Percentiles rank a stretch among this genome's conserved stretches.
Conservation (phyloP, 345 rosid genomes). For the Anacardium occidentale region DNA sequence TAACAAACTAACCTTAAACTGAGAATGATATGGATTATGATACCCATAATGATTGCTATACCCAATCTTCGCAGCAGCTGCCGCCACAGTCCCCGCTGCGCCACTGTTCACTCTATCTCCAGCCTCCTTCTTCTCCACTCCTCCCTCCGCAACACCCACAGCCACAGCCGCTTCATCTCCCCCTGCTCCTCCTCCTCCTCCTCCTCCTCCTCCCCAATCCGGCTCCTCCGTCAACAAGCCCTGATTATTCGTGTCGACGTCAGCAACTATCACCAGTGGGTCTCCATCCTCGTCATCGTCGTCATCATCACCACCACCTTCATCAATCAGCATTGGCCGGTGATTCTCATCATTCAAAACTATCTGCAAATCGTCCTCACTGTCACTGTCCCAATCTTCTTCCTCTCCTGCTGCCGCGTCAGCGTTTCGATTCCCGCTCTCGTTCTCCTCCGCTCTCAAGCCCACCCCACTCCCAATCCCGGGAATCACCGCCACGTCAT, state of each 20-base stretch:
- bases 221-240: conserved; percentile 50
- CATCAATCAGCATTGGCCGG: conserved; percentile 42
- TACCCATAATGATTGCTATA: conserved; percentile 73
- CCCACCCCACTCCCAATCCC: conserved; percentile 39
- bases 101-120: conserved; percentile 41
- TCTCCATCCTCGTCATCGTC: conserved; percentile 69
- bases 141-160: conserved; percentile 49
- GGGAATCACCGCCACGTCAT: conserved; percentile 47
- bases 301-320: conserved; percentile 56
- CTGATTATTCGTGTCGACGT: conserved; percentile 49
- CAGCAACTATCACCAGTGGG: conserved; percentile 74
- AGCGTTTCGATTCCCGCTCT: conserved; percentile 4
- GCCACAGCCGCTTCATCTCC: conserved; percentile 61
- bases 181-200: conserved; percentile 42
- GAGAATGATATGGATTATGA: conserved; percentile 92
- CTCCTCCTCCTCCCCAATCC: conserved; percentile 79
- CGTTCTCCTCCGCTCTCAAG: conserved; percentile 15
- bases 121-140: conserved; percentile 40
- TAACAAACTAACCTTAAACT: conserved; percentile 92
- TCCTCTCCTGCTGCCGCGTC: conserved; percentile 28
- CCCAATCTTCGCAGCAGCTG: conserved; percentile 58
- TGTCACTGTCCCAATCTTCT: conserved; percentile 88
- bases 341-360: conserved; percentile 77
- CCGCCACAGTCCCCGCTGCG: conserved; percentile 23
- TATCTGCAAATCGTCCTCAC: conserved; percentile 94